phyloP scores from a whole-genome alignment of 257 asterid genomes.

The Euphrasia confusa region DNA sequence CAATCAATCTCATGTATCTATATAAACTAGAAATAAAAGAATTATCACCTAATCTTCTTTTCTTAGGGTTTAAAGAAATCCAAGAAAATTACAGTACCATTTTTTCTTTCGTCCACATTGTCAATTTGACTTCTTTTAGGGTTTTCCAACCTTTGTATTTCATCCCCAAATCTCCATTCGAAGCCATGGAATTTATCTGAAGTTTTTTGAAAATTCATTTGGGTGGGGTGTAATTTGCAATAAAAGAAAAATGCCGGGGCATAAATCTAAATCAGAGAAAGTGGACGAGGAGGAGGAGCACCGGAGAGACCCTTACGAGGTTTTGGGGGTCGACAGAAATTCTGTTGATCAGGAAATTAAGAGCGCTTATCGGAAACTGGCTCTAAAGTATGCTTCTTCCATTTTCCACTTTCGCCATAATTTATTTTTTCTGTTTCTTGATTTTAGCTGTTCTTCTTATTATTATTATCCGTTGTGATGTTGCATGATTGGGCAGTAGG shows the following conservation, averaged over 20 bases:
- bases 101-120: neutral
- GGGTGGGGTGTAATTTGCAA: conserved; percentile 18
- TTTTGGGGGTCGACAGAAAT: conserved; percentile 71
- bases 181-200: conserved; percentile 17
- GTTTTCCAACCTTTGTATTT: conserved; percentile 17
- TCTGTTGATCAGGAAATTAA: conserved; percentile 96
- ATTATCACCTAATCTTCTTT: conserved; percentile 30
- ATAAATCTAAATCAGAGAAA: conserved; percentile 67
- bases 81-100: neutral
- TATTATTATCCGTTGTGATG: too few relatives aligned
- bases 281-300: conserved; percentile 55
- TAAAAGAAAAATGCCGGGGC: conserved; percentile 58
- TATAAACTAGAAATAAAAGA: conserved; percentile 20
- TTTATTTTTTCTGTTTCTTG: conserved; percentile 9
- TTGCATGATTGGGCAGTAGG: neutral
- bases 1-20: conserved; percentile 28
- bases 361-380: conserved; percentile 81
- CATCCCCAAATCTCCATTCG: conserved; percentile 14
- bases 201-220: conserved; percentile 10
- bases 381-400: conserved; percentile 63
- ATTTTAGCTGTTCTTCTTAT: neutral
- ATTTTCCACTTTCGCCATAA: neutral
- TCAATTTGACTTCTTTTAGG: conserved; percentile 24
- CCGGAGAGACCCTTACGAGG: conserved; percentile 94
- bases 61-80: conserved; percentile 26